Evolutionary conservation across 305 asterid species (phyloP), one percentile per base, ranked within the genome.

Genomic region (Fraxinus velutina): DNA sequence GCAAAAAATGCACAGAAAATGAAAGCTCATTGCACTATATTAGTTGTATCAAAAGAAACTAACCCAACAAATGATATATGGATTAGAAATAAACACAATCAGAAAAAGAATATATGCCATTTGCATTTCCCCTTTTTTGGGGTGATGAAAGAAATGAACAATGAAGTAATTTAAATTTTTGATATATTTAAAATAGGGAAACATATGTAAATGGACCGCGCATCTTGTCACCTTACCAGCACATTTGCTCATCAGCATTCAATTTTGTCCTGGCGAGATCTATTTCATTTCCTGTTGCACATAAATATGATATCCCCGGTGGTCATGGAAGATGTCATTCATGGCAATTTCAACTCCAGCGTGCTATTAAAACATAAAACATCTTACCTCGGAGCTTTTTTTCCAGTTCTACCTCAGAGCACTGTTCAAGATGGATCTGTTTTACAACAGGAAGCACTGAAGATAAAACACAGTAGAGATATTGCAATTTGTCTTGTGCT

Each of bases 181-280:
- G 5, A 44, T 44, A 74, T 78, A 81, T 70, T 44, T 30, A 76
- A 47, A 73, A 50, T 78, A 79, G 79, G 77, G 73, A 70, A 81
- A 81, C 68, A 17, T 73, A 62, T 55, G 76, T 62, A 85, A 80
- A 81, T 55, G 76, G 64, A 76, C 84, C 75, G n/a, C 64, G 79
- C 81, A 79, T 77, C 39, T 29, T 39, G 80, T 75, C 83, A 22
- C 79, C 94, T 83, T 90, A 96, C 99, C 99, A 96, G 88, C 98
- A 94, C 99, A 96, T 94, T 90, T 96, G 99, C 89, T 96, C 99
- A 88, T 96, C 99, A 29, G 99, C 95, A 80, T 90, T 90, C 89
- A 96, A 87, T 87, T 91, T 96, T 70, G 97, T 90, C 92, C 99
- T 90, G 81, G 90, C 86, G 15, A 96, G 97, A 85, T 96, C 98